Base-by-base conservation (phyloP, 441 rosid species). In the Brassica hybrid region DNA sequence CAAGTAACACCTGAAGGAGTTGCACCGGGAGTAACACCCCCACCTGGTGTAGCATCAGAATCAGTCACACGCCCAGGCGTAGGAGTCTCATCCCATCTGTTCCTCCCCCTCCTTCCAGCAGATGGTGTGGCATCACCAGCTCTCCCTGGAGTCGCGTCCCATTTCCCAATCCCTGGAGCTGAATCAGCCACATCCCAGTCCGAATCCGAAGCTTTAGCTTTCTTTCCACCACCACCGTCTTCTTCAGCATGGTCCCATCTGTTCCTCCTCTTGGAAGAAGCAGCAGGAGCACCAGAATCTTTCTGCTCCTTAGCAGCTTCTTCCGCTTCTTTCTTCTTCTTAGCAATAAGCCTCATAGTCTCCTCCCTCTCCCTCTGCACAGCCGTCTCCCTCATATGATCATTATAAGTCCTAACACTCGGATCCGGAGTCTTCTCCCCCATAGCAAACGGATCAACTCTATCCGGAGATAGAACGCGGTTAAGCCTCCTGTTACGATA, bases 121-220 rank as follows among this genome's bases (percentile, higher is more conserved):
- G 56, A 48, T 0, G 56, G 56, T 14, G 56, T 48, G 0, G 54
- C 14, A 13, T 48, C 56, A 48, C 88, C 84, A 6, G 83, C 87
- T 76, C 98, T 89, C 50, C 98, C 98, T 0, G 98, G 97, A 1
- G 97, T 93, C 3, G 98, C 94, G 81, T 94, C 97, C 99, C 99
- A 93, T 48, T 97, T 84, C 30, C 98, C 99, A 78, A 91, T 86
- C 65, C 96, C 99, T 5, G 96, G 91, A 6, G 96, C 86, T 0
- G 93, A 85, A 79, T 95, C 99, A 0, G 99, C 96, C 69, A 89
- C 67, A 80, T 95, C 99, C 99, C 99, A 95, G 79, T 95, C 99
- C 2, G 98, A 93, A 5, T 85, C 83, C 0, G 85, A 61, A 3
- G 88, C 48, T 6, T 89, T 85, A 81, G 89, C 87, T 82, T 95